Base-by-base conservation (phyloP, 1,284 basidiomycete species). In the Sporisorium scitamineum region DNA sequence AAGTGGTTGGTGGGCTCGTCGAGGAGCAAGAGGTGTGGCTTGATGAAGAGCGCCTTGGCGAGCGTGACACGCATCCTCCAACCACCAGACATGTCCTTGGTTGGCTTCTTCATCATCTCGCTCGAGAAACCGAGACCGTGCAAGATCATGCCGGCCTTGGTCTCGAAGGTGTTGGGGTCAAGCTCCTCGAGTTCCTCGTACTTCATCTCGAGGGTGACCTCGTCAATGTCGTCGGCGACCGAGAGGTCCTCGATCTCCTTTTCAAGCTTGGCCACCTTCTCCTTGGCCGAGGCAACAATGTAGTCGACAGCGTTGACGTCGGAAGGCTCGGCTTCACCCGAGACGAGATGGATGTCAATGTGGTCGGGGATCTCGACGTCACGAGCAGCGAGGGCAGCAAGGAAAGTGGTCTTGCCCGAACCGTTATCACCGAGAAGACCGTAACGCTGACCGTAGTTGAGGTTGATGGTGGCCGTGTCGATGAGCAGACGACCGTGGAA, bases 31-130 rank as follows among this genome's bases (percentile, higher is more conserved):
- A 98, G 87, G 88, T 99, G 96, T 6, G 96, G 95, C 88, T 97
- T 97, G 86, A 98, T 88, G 87, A 99, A 98, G 56, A 99, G 89
- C 1, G 96, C 96, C 72, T 95, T 90, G 27, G 96, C 96, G 54
- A 99, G 91, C 16, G 97, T 93, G 69, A 99, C 95, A 86, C 97
- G 92, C 96, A 98, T 98, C 73, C 96, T 90, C 96, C 96, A 98
- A 84, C 95, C 95, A 90, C 95, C 96, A 82, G 91, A 93, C 94
- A 99, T 97, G 86, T 98, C 96, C 88, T 95, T 96, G 59, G 96
- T 98, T 16, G 95, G 93, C 86, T 93, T 94, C 86, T 90, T 90
- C 95, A 98, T 97, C 96, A 98, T 98, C 62, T 88, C 86, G 83
- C 90, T 90, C 63, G 89, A 89, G 89, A 99, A 99, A 26, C 96